A percentile compares a stretch with the other conserved stretches of the same genome.
phyloP scores from a whole-genome alignment of 495 filamentous ascomycete genomes.

The Aspergillus saccharolyticus region DNA sequence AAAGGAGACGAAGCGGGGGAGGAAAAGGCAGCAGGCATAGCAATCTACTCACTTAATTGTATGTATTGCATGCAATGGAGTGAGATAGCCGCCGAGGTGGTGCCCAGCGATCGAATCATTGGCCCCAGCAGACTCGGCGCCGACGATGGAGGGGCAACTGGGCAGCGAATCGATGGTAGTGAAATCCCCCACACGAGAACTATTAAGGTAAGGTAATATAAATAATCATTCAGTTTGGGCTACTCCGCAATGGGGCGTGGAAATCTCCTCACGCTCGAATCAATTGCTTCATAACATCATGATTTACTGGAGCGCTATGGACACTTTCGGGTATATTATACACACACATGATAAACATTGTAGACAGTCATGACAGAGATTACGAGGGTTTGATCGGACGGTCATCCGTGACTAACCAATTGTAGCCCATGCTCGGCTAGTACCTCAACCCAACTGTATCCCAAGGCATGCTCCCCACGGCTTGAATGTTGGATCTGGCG shows the following conservation, averaged over 20 bases:
- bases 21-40: constrained; percentile 1
- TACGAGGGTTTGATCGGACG: not conserved
- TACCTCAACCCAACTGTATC: constrained; percentile 45
- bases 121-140: constrained; percentile 7
- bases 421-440: constrained; percentile 37
- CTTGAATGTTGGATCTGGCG: constrained; percentile 36
- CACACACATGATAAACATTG: too few species aligned
- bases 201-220: not conserved
- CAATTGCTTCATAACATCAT: not conserved
- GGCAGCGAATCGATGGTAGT: constrained; percentile 9
- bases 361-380: not conserved
- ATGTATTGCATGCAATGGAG: not conserved
- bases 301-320: not conserved
- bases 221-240: too few species aligned
- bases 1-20: constrained; percentile 6
- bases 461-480: constrained; percentile 31
- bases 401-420: constrained; percentile 42
- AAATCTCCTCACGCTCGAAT: too few species aligned
- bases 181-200: not conserved
- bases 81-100: constrained; percentile 19
- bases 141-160: constrained; percentile 8
- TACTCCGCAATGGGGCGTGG: too few species aligned
- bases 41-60: not conserved
- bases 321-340: not conserved
- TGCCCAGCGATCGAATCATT: constrained; percentile 30